phyloP scores from a whole-genome alignment of 768 basidiomycete species.

The Coprinellus micaceus region DNA sequence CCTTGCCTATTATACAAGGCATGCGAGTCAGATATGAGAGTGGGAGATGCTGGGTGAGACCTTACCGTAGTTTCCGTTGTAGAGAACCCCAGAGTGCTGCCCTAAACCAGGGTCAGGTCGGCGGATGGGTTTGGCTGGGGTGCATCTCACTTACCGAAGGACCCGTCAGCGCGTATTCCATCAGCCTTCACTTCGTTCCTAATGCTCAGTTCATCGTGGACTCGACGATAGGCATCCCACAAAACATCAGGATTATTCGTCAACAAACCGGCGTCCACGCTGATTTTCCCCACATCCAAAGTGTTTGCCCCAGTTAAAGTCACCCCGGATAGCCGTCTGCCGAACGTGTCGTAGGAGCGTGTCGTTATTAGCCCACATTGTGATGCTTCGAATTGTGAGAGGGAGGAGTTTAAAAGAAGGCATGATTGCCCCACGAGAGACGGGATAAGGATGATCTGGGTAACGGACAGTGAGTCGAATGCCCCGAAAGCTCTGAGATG shows the following conservation, averaged over 20 bases:
- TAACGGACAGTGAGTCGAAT: neutral
- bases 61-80: slow-evolving; percentile 71
- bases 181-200: slow-evolving; percentile 47
- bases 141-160: slow-evolving; percentile 35
- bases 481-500: neutral
- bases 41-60: neutral
- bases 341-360: slow-evolving; percentile 50
- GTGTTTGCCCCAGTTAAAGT: slow-evolving; percentile 62
- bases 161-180: slow-evolving; percentile 55
- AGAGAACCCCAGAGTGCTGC: slow-evolving; percentile 61
- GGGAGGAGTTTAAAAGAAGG: slow-evolving; percentile 46
- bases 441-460: slow-evolving; percentile 60
- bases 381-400: slow-evolving; percentile 37
- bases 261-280: slow-evolving; percentile 48
- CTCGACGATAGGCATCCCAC: slow-evolving; percentile 43
- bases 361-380: slow-evolving; percentile 49
- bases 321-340: slow-evolving; percentile 38
- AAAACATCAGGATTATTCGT: slow-evolving; percentile 42
- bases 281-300: slow-evolving; percentile 61
- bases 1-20: slow-evolving; percentile 32
- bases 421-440: slow-evolving; percentile 54
- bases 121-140: neutral
- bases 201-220: slow-evolving; percentile 53
- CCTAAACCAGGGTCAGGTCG: slow-evolving; percentile 20
- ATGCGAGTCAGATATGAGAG: too few species aligned